Evolutionary conservation across 169 alveolate genomes (phyloP).

Genomic region (Theileria sp.): DNA sequence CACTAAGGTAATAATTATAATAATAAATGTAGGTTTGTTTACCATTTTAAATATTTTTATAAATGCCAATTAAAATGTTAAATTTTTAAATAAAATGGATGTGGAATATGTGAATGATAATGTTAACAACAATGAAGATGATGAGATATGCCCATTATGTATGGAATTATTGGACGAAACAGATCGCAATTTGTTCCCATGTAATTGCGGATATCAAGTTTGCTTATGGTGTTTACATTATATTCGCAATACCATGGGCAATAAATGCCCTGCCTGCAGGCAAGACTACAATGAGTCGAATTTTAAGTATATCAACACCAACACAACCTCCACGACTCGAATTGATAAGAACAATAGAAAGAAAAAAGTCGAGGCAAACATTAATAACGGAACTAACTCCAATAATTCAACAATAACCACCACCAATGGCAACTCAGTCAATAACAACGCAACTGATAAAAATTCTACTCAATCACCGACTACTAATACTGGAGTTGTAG

Average conservation of each 20-base stretch:
- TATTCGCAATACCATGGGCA: slow-evolving; percentile 83
- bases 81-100: neutral
- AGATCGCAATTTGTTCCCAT: slow-evolving; percentile 85
- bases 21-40: neutral
- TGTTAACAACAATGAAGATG: slow-evolving; percentile 59
- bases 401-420: neutral
- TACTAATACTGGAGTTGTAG: neutral
- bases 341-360: slow-evolving; percentile 24
- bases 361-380: slow-evolving; percentile 49
- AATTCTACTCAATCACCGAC: neutral
- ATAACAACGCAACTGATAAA: neutral
- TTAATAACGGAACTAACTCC: neutral
- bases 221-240: slow-evolving; percentile 89
- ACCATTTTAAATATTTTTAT: neutral
- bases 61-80: neutral
- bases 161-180: slow-evolving; percentile 88
- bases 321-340: slow-evolving; percentile 8
- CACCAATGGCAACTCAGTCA: slow-evolving; percentile 9
- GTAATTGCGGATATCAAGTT: slow-evolving; percentile 89
- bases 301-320: slow-evolving; percentile 65
- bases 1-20: neutral
- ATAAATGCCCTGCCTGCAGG: slow-evolving; percentile 90
- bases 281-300: slow-evolving; percentile 83
- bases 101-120: neutral
- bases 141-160: slow-evolving; percentile 84